Percentiles rank a stretch among this genome's conserved stretches.
phyloP scores from a whole-genome alignment of 2,329 filamentous ascomycete species.

The Microsporum canis region DNA sequence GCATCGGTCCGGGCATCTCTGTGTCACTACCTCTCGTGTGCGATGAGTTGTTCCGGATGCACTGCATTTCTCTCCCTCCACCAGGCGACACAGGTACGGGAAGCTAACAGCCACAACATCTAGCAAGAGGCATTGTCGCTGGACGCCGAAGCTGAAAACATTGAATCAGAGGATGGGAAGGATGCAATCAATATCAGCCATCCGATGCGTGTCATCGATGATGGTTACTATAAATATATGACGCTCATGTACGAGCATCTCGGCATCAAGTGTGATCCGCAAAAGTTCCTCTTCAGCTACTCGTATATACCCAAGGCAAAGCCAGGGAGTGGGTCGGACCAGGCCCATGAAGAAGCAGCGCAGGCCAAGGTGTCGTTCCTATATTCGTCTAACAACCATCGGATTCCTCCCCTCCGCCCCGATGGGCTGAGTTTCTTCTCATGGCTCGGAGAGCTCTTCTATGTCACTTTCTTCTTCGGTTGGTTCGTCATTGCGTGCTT shows the following conservation, averaged over 20 bases:
- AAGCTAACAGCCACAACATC: not conserved
- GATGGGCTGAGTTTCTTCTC: constrained; percentile 25
- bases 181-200: constrained; percentile 34
- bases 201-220: constrained; percentile 43
- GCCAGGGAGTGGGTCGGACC: not conserved
- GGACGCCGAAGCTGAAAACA: constrained; percentile 35
- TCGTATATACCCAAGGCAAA: constrained; percentile 22
- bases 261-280: constrained; percentile 39
- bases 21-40: not conserved
- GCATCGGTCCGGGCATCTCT: not conserved
- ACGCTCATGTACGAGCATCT: constrained; percentile 47
- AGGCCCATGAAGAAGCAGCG: constrained; percentile 4
- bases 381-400: constrained; percentile 46
- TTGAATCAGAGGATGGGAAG: constrained; percentile 19
- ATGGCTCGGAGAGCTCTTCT: constrained; percentile 36
- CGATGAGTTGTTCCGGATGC: constrained; percentile 1
- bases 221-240: constrained; percentile 46
- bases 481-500: constrained; percentile 47
- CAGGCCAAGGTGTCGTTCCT: constrained; percentile 36
- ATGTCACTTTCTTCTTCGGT: constrained; percentile 39
- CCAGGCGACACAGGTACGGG: not conserved
- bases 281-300: constrained; percentile 46
- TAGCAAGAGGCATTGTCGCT: constrained; percentile 37
- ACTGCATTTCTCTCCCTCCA: not conserved
- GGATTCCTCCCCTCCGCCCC: constrained; percentile 35